Conservation (phyloP, 345 rosid genomes). For the Pistacia atlantica region DNA sequence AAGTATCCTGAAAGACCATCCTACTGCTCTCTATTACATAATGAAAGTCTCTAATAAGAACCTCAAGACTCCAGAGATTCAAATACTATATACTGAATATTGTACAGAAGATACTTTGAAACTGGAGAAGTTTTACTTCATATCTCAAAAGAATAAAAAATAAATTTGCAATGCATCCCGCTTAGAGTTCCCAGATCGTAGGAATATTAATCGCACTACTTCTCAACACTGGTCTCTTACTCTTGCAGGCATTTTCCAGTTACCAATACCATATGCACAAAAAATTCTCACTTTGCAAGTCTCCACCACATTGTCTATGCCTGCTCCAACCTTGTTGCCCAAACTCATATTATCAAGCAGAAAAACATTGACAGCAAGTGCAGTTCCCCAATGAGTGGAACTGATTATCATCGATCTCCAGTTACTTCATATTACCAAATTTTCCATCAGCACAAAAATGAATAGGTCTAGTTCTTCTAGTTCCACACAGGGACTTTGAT, state of each 20-base stretch:
- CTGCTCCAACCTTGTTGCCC: not conserved
- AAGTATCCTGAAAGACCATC: too few relatives aligned
- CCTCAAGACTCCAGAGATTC: not conserved
- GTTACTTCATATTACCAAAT: not conserved
- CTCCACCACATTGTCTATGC: not conserved
- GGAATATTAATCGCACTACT: not conserved
- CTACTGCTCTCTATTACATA: not conserved
- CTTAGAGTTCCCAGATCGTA: not conserved
- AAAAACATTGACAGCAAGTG: not conserved
- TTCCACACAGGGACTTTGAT: not conserved
- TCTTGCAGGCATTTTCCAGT: not conserved
- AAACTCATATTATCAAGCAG: not conserved
- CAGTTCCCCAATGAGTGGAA: not conserved
- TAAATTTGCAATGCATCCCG: too few relatives aligned
- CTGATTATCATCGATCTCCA: not conserved
- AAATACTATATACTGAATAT: not conserved
- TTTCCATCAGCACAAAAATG: slow-evolving; percentile 1
- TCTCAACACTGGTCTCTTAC: not conserved
- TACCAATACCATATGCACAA: not conserved
- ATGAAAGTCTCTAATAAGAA: not conserved
- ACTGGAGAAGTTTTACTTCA: not conserved
- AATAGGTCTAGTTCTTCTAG: not conserved
- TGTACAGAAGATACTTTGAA: not conserved
- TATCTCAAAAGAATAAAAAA: too few relatives aligned
- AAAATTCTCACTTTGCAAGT: not conserved